Percentiles rank a stretch among this genome's conserved stretches.
These are phyloP conservation scores for Karstenula rhodostoma DNA, from an alignment of 2,329 filamentous ascomycete genomes.

Conservation along the genomic window DNA sequence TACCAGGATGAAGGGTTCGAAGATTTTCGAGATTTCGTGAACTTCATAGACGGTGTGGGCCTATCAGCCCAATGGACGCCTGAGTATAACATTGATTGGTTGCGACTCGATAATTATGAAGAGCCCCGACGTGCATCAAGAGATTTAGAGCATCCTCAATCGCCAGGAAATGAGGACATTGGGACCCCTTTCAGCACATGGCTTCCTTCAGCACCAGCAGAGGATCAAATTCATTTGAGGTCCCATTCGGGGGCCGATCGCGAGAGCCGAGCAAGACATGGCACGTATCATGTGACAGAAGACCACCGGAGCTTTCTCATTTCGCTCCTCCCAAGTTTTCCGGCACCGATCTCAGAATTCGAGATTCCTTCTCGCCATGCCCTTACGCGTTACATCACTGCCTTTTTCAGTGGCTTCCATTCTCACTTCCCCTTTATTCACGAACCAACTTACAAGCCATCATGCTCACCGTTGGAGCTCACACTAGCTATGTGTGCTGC, in stretches of 20 bases:
- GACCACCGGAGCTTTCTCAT: slow-evolving; percentile 35
- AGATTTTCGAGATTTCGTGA: slow-evolving; percentile 43
- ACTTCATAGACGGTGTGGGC: slow-evolving; percentile 45
- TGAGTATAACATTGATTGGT: slow-evolving; percentile 41
- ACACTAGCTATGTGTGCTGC: slow-evolving; percentile 44
- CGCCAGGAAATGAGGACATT: slow-evolving; percentile 36
- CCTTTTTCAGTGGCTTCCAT: slow-evolving; percentile 43
- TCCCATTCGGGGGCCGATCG: slow-evolving; percentile 31
- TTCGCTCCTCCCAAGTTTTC: slow-evolving; percentile 29
- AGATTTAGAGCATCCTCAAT: slow-evolving; percentile 26
- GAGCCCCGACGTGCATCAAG: slow-evolving; percentile 28
- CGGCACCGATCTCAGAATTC: slow-evolving; percentile 33
- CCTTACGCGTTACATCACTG: slow-evolving; percentile 41
- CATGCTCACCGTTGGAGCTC: slow-evolving; percentile 40
- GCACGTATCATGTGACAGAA: slow-evolving; percentile 38
- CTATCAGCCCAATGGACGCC: slow-evolving; percentile 42
- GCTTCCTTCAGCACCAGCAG: slow-evolving; percentile 39
- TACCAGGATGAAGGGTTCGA: slow-evolving; percentile 38
- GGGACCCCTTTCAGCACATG: slow-evolving; percentile 42
- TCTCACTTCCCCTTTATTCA: slow-evolving; percentile 47
- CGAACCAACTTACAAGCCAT: slow-evolving; percentile 41
- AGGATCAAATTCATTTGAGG: slow-evolving; percentile 35
- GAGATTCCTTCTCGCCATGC: slow-evolving; percentile 41
- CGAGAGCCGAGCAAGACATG: slow-evolving; percentile 27
- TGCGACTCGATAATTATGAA: slow-evolving; percentile 30